These are phyloP conservation scores for Cyclospora cayetanensis DNA, from an alignment of 169 alveolate species.

Conservation along the genomic window DNA sequence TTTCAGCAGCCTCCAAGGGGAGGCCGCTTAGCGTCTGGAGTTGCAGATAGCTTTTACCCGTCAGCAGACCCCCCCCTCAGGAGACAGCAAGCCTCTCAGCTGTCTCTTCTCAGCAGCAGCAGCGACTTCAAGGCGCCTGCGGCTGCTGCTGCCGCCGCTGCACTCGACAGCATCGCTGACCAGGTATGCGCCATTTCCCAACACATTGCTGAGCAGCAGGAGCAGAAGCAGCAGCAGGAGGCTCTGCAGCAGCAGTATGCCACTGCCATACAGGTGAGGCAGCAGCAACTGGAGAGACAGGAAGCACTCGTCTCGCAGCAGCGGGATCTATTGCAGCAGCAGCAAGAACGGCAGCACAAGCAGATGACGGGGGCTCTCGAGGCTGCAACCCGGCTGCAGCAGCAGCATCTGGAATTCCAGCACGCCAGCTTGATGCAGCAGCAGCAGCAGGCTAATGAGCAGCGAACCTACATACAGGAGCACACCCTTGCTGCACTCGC, in stretches of 20 bases:
- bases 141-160: constrained; percentile 53
- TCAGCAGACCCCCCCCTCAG: not conserved
- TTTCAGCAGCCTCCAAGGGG: not conserved
- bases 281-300: constrained; percentile 40
- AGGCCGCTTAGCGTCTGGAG: not conserved
- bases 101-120: constrained; percentile 33
- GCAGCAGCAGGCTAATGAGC: not conserved
- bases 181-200: constrained; percentile 16
- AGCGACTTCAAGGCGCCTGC: not conserved
- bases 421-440: not conserved
- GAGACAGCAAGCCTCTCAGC: not conserved
- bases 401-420: not conserved
- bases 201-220: not conserved
- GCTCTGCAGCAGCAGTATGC: not conserved
- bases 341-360: constrained; percentile 28
- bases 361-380: not conserved
- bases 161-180: constrained; percentile 12
- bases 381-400: constrained; percentile 31
- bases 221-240: not conserved
- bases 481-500: not conserved
- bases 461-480: not conserved
- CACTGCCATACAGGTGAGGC: constrained; percentile 5
- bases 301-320: constrained; percentile 11
- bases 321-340: constrained; percentile 42
- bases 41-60: not conserved